Evolutionary conservation across 108 stramenopile species (phyloP), one percentile per base, ranked within the genome.

Genomic region (Fistulifera solaris): DNA sequence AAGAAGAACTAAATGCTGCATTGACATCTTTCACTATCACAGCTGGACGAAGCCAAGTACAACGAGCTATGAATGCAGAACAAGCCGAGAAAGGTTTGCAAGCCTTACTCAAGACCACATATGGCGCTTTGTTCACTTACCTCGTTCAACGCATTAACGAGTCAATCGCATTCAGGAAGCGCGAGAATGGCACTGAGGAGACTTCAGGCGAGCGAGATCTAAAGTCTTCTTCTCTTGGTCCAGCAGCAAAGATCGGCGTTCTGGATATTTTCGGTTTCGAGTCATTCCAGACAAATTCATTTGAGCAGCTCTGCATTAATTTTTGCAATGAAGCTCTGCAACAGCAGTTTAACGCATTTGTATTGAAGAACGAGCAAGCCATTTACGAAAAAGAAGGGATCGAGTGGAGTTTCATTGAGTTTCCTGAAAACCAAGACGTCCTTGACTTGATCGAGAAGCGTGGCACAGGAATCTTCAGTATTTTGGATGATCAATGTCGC

Each of bases 221-320:
- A 8, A 35, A 35, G 8, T 35, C 31, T 35, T 0, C 60, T 38
- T 3, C 17, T 46, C 28, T 19, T 21, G 54, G 28, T 14, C 56
- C 68, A 1, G 65, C 44, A 24, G 82, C 87, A 14, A 49, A 73
- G 27, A 93, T 96, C 60, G 96, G 96, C 57, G 81, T 98, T 13
- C 66, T 98, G 25, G 97, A 98, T 68, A 98, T 98, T 46, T 98
- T 96, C 78, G 97, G 97, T 11, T 98, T 98, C 58, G 96, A 98
- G 68, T 80, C 71, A 45, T 94, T 96, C 75, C 69, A 80, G 53
- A 71, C 64, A 23, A 93, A 95, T 58, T 72, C 67, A 12, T 96
- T 97, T 61, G 94, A 95, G 69, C 94, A 97, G 58, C 70, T 96
- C 25, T 96, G 94, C 65, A 98, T 98, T 71, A 96, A 95, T 77